Conservation (phyloP, 345 rosid genomes). For the Euphorbia peplus region DNA sequence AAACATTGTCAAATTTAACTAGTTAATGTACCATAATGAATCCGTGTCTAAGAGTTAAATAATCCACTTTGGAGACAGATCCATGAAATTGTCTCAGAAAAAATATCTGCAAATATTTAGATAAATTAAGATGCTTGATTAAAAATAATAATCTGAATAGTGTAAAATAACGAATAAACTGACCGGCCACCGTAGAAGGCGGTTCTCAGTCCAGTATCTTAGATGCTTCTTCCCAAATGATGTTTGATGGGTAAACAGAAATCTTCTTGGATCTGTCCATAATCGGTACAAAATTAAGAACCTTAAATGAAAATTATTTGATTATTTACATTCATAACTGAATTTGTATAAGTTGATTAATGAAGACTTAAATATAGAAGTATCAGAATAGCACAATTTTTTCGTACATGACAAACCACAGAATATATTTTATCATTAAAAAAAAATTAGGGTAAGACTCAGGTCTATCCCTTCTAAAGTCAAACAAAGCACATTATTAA, state of each 20-base stretch:
- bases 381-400: not conserved
- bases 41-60: constrained; percentile 74
- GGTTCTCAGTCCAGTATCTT: constrained; percentile 46
- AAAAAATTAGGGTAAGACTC: too few species aligned
- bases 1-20: too few species aligned
- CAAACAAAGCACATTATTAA: too few species aligned
- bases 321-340: not conserved
- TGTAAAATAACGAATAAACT: too few species aligned
- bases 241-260: constrained; percentile 51
- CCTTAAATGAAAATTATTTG: not conserved
- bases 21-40: constrained; percentile 50
- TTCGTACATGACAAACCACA: too few species aligned
- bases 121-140: too few species aligned
- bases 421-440: too few species aligned
- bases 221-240: constrained; percentile 57
- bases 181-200: constrained; percentile 51
- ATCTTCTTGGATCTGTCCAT: constrained; percentile 47
- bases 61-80: constrained; percentile 71
- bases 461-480: too few species aligned
- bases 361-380: not conserved
- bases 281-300: not conserved
- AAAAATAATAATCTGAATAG: not conserved
- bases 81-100: constrained; percentile 66
- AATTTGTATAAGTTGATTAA: not conserved
- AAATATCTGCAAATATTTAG: constrained; percentile 37